Base-by-base conservation (phyloP, 179 eudicot genomes). In the Sideroxylon spinosum region DNA sequence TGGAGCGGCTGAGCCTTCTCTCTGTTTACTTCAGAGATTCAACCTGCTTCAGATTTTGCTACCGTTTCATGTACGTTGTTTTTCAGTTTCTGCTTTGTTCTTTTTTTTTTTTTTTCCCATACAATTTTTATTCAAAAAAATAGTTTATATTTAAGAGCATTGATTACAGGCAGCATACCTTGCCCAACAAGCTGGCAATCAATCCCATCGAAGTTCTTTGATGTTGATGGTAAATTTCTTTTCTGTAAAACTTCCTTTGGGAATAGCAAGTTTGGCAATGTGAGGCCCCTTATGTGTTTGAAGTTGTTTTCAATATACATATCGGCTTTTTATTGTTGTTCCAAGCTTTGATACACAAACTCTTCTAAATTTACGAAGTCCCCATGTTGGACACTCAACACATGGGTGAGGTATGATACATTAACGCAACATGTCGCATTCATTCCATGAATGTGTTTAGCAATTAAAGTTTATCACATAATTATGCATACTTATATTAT, bases 1-100 rank as follows among this genome's bases (percentile, higher is more conserved):
- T 82, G 98, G 99, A 78, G 94, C 99, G 74, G 91, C 99, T 66
- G 86, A 84, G 82, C 79, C 86, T 84, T 95, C 99, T 68, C 80
- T 95, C 26, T 75, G 76, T 81, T 83, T 93, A 72, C 97, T 95
- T 78, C 78, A 79, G 78, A 89, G 87, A 80, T 90, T 84, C 82
- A 82, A 84, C 68, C 79, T 95, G 82, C 93, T 95, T 75, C 88
- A 90, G 60, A 80, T 89, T 68, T 81, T 95, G 83, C 85, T 91
- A 81, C 99, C 99, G 66, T 86, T 91, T 77, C 98, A 95, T 7
- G 99, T 95, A 85, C 80, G 87, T 56, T 48, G 76, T 63, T 80
- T 73, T 13, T 75, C 49, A 44, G 14, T 73, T 78, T 28, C 23
- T 20, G 26, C 61, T 32, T 22, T 19, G 6, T 61, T 66, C 49